Evolutionary conservation across 495 filamentous ascomycete species (phyloP), one percentile per base, ranked within the genome.

Genomic region (Penicillium dipodomyicola): DNA sequence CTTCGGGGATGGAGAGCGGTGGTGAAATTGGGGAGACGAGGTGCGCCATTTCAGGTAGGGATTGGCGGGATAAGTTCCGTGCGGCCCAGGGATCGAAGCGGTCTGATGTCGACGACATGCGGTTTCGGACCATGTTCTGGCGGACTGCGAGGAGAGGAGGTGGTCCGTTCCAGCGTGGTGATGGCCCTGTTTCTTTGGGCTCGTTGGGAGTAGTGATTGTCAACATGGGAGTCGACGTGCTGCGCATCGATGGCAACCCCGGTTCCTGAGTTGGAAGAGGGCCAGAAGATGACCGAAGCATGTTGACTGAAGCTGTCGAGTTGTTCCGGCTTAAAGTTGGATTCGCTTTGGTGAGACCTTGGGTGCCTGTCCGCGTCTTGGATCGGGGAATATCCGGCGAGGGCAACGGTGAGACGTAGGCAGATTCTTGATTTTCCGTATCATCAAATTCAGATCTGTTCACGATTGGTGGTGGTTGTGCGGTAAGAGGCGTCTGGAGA

Each of bases 401-500:
- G 9, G 56, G 59, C 7, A 8, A n/a, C 9, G 39, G 32, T 17
- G 60, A 49, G 22, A 44, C 37, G 20, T 55, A 23, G 5, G 63
- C 65, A 27, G 44, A 35, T 33, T 45, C 63, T 29, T 54, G 64
- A 35, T 40, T 43, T 8, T 68, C 62, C 30, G 63, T 61, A 19
- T 64, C 51, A 15, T 44, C 52, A 8, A 54, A 19, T 17, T 52
- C 30, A 20, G 64, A 63, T 19, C 64, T 67, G 29, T 73, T 68
- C 7, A 71, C 52, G 33, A 69, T 65, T 39, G 73, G 74, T n/a
- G 69, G 71, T 27, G 67, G 72, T 22, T 69, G 64, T 12, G 70
- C 73, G 46, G 68, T 82, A 41, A 84, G 74, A 1, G 87, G 73
- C n/a, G 87, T 91, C 65, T 88, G 86, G 56, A 88, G 82, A 20